phyloP scores from a whole-genome alignment of 306 rosid species.

The Nissolia schottii region DNA sequence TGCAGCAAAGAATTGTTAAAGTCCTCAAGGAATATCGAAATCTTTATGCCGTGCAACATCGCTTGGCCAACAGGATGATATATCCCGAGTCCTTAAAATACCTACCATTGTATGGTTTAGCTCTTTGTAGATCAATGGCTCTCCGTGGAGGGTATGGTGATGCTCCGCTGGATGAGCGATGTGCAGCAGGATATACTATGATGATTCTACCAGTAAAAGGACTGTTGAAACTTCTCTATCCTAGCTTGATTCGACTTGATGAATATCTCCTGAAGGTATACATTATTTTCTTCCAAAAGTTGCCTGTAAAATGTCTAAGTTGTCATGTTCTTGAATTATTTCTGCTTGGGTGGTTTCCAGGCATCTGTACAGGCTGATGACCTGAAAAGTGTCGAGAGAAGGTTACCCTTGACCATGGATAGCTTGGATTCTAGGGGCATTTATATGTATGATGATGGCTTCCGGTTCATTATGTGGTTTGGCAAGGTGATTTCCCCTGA shows the following conservation, averaged over 20 bases:
- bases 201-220: slow-evolving; percentile 80
- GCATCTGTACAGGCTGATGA: slow-evolving; percentile 51
- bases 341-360: slow-evolving; percentile 38
- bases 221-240: slow-evolving; percentile 83
- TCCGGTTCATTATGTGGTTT: slow-evolving; percentile 83
- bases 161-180: slow-evolving; percentile 77
- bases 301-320: neutral
- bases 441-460: slow-evolving; percentile 74
- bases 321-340: slow-evolving; percentile 17
- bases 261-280: slow-evolving; percentile 76
- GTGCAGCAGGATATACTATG: slow-evolving; percentile 81
- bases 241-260: slow-evolving; percentile 76
- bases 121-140: slow-evolving; percentile 75
- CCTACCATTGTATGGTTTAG: slow-evolving; percentile 79
- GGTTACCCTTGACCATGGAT: slow-evolving; percentile 73
- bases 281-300: slow-evolving; percentile 5
- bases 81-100: slow-evolving; percentile 87
- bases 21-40: slow-evolving; percentile 84
- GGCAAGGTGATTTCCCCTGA: slow-evolving; percentile 92
- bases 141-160: slow-evolving; percentile 93
- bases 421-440: slow-evolving; percentile 94
- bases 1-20: slow-evolving; percentile 82
- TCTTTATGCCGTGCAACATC: slow-evolving; percentile 92
- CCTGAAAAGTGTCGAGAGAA: slow-evolving; percentile 51
- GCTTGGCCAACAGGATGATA: slow-evolving; percentile 86